Evolutionary conservation across 2,329 filamentous ascomycete genomes (phyloP).

Genomic region (Fusarium algeriense): DNA sequence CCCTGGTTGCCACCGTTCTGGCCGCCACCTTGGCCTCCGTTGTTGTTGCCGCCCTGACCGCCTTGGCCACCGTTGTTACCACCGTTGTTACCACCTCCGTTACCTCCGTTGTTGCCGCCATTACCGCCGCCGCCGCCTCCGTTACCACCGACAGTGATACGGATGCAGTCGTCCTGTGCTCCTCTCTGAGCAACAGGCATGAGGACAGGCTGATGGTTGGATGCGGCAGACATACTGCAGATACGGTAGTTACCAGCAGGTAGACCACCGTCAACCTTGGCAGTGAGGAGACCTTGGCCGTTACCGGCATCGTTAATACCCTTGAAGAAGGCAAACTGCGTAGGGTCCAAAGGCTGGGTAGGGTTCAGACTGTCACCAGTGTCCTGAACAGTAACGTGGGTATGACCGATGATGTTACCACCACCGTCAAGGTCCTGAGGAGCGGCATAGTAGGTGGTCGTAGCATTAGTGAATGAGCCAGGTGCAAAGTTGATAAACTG

Average conservation of each 20-base stretch:
- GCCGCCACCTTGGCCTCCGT: constrained; percentile 5
- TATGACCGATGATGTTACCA: constrained; percentile 69
- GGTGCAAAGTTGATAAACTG: constrained; percentile 65
- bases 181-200: constrained; percentile 77
- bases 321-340: constrained; percentile 73
- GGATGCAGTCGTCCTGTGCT: constrained; percentile 73
- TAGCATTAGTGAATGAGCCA: constrained; percentile 72
- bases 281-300: constrained; percentile 64
- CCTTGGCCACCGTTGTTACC: constrained; percentile 29
- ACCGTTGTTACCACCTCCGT: constrained; percentile 7
- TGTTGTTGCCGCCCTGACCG: constrained; percentile 16
- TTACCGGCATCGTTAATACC: constrained; percentile 73
- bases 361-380: constrained; percentile 65
- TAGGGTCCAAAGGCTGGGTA: constrained; percentile 63
- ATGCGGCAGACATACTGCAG: constrained; percentile 72
- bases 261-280: constrained; percentile 68
- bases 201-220: constrained; percentile 75
- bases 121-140: constrained; percentile 34
- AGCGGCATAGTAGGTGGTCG: constrained; percentile 70
- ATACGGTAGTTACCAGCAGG: constrained; percentile 73
- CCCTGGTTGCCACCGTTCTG: constrained; percentile 7
- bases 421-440: constrained; percentile 64
- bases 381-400: constrained; percentile 70
- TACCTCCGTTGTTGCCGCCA: constrained; percentile 23
- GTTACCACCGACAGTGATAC: constrained; percentile 65